phyloP scores from a whole-genome alignment of 805 yeast species.

The Candida rishiriensis region DNA sequence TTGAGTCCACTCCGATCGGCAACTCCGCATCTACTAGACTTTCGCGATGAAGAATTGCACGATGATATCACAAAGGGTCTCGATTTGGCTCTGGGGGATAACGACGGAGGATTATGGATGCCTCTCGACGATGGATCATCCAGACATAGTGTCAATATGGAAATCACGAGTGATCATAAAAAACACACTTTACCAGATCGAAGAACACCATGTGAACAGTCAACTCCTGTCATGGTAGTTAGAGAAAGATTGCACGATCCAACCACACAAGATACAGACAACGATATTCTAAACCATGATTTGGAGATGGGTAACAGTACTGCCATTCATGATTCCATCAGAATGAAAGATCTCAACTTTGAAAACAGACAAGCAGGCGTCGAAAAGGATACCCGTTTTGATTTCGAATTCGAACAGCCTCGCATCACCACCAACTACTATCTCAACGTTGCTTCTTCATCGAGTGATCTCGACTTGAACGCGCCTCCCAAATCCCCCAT shows the following conservation, averaged over 20 bases:
- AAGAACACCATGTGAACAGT: background rate
- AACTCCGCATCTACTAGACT: slow-evolving; percentile 2
- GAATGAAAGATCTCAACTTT: slow-evolving; percentile 8
- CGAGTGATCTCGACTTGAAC: slow-evolving; percentile 3
- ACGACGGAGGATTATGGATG: slow-evolving; percentile 18
- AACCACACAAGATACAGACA: background rate
- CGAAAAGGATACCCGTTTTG: background rate
- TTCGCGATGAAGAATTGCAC: slow-evolving; percentile 12
- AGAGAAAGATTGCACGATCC: too few species aligned
- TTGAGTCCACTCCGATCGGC: slow-evolving; percentile 1
- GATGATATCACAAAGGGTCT: slow-evolving; percentile 18
- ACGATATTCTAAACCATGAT: slow-evolving; percentile 7
- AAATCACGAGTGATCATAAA: background rate
- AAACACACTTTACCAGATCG: background rate
- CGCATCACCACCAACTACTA: slow-evolving; percentile 8
- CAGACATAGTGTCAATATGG: too few species aligned
- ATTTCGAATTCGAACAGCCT: background rate
- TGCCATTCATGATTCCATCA: slow-evolving; percentile 6
- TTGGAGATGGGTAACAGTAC: slow-evolving; percentile 7
- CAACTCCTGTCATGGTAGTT: background rate
- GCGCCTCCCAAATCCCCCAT: background rate
- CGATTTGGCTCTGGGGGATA: slow-evolving; percentile 18
- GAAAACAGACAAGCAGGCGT: background rate
- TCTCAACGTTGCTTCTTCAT: slow-evolving; percentile 1
- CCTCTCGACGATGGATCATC: slow-evolving; percentile 7